Percentiles rank a stretch among this genome's conserved stretches.
These are phyloP conservation scores for Canavalia ensiformis DNA, from an alignment of 306 rosid genomes.

Conservation along the genomic window DNA sequence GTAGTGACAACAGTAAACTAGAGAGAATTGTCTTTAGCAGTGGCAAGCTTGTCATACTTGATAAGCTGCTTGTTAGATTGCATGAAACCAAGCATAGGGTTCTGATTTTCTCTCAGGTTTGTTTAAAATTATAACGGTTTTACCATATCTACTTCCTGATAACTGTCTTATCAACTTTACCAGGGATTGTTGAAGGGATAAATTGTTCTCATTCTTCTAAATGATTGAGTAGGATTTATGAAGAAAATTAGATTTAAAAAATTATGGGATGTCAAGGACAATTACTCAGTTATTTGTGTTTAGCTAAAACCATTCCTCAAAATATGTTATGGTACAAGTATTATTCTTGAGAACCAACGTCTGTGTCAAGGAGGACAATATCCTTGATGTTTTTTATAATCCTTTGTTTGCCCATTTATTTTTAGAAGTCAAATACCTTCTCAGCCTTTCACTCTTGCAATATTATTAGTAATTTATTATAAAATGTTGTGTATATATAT, in stretches of 20 bases:
- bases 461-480: no score
- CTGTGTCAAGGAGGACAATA: no score
- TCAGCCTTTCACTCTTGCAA: no score
- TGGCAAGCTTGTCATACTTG: slow-evolving; percentile 96
- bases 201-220: neutral
- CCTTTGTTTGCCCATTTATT: no score
- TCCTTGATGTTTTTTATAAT: no score
- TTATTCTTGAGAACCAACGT: neutral
- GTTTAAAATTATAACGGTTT: slow-evolving; percentile 43
- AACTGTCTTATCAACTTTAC: neutral
- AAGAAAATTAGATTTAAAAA: slow-evolving; percentile 12
- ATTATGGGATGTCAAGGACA: neutral
- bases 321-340: neutral
- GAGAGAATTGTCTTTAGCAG: slow-evolving; percentile 97
- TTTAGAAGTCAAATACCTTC: no score
- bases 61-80: slow-evolving; percentile 91
- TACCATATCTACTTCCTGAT: slow-evolving; percentile 34
- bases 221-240: neutral
- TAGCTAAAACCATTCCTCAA: neutral
- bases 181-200: neutral
- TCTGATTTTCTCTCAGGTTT: slow-evolving; percentile 96
- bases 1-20: slow-evolving; percentile 79
- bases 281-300: neutral
- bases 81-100: slow-evolving; percentile 98
- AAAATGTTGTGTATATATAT: no score